Base-by-base conservation (phyloP, 345 rosid species). In the Citrus trifoliata region DNA sequence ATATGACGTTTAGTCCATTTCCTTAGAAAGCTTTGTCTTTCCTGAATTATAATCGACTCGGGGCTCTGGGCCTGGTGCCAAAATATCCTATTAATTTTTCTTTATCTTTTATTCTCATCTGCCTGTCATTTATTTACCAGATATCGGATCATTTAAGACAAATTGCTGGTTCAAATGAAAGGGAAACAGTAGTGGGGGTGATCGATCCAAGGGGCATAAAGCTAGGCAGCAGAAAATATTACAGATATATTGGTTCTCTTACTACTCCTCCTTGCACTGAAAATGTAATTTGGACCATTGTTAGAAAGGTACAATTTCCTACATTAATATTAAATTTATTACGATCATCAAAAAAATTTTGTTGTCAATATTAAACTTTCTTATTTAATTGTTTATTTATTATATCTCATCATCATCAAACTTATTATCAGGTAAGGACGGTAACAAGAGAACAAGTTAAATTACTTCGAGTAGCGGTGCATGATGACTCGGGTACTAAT, bases 251-350 rank as follows among this genome's bases (percentile, higher is more conserved):
- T 2, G 98, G 98, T 56, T 95, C 98, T 69, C 97, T 95, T n/a
- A 95, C 98, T 0, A 6, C 70, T 77, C 98, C 98, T 84, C 98
- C 98, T 63, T 95, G 98, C 86, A 87, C 92, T 2, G 87, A 93
- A 80, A 86, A 90, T 80, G 91, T 93, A 32, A 12, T 76, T 14
- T 95, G 98, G 98, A 93, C 89, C 80, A 64, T 95, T 65, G 82
- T 88, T 22, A 80, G 71, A 66, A 88, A 93, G 92, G 98, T 92
- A 25, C 22, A 42, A 28, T 37, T 33, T 33, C 28, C 4, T 6
- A 0, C 21, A 37, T 14, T 59, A 46, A 70, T 71, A 70, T 33
- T 27, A 33, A 46, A 33, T 18, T 8, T 28, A 64, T 30, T 65
- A 6, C 28, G 3, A 73, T 35, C 32, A 21, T 51, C 0, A 71